Conservation (phyloP, 2,329 filamentous ascomycete genomes). For the Alternaria triticina region DNA sequence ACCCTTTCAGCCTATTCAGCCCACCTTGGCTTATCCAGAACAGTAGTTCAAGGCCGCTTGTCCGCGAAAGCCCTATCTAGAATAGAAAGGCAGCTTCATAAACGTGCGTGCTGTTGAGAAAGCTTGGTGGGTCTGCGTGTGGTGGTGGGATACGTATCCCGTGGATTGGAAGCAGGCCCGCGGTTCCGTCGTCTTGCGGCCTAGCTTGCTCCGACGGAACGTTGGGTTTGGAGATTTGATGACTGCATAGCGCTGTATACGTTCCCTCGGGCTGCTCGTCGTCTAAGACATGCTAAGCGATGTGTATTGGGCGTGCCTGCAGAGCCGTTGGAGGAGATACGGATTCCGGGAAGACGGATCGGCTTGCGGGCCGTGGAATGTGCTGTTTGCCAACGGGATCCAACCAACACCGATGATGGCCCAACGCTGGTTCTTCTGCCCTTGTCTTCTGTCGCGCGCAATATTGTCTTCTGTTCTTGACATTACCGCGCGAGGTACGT, state of each 20-base stretch:
- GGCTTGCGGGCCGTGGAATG: slow-evolving; percentile 10
- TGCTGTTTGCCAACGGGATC: not conserved
- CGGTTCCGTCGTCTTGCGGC: slow-evolving; percentile 1
- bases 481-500: not conserved
- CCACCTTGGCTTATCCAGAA: slow-evolving; percentile 5
- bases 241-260: not conserved
- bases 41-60: not conserved
- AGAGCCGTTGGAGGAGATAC: not conserved
- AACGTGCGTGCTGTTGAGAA: not conserved
- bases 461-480: not conserved
- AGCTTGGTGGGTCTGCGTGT: not conserved
- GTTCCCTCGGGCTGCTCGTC: not conserved
- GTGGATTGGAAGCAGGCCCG: slow-evolving; percentile 12
- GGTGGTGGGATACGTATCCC: not conserved
- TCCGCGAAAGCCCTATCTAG: not conserved
- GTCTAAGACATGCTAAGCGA: not conserved
- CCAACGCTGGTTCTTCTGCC: not conserved
- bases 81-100: not conserved
- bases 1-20: slow-evolving; percentile 21
- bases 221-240: not conserved
- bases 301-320: not conserved
- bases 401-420: not conserved
- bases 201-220: not conserved
- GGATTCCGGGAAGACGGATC: slow-evolving; percentile 10
- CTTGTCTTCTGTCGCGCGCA: not conserved